Evolutionary conservation across 768 basidiomycete species (phyloP).

Genomic region (Wakefieldia striispora): DNA sequence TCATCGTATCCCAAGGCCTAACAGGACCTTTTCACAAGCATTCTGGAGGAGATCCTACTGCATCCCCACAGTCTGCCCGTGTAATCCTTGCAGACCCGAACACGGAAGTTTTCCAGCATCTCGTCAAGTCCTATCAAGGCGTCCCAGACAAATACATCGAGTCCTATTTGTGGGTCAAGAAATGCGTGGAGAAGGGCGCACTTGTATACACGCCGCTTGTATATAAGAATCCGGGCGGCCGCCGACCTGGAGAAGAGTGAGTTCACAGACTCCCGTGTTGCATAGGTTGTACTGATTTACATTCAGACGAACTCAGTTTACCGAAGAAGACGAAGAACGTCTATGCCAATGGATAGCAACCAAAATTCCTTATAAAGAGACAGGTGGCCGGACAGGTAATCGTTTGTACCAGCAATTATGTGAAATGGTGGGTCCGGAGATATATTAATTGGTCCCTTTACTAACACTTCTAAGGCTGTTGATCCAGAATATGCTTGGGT

Average conservation of each 20-base stretch:
- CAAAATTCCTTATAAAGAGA: constrained; percentile 82
- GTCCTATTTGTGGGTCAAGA: constrained; percentile 81
- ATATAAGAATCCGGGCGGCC: constrained; percentile 82
- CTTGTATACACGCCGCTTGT: constrained; percentile 71
- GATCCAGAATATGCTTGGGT: constrained; percentile 82
- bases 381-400: constrained; percentile 79
- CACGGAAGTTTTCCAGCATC: constrained; percentile 70
- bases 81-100: constrained; percentile 81
- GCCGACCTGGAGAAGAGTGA: constrained; percentile 79
- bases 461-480: constrained; percentile 39
- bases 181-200: constrained; percentile 68
- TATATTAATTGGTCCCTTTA: neutral
- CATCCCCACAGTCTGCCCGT: constrained; percentile 65
- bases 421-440: constrained; percentile 51
- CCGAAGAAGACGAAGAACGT: constrained; percentile 70
- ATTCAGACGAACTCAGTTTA: constrained; percentile 72
- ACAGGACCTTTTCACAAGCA: constrained; percentile 45
- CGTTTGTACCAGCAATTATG: constrained; percentile 79
- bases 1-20: neutral
- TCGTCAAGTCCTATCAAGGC: constrained; percentile 70
- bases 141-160: constrained; percentile 74
- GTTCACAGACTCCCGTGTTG: constrained; percentile 19
- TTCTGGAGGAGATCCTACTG: constrained; percentile 75
- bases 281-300: neutral
- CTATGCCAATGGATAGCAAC: constrained; percentile 78